A percentile compares a stretch with the other conserved stretches of the same genome.
Evolutionary conservation across 805 yeast genomes (phyloP).

Genomic region (Wickerhamiella allomyrinae): DNA sequence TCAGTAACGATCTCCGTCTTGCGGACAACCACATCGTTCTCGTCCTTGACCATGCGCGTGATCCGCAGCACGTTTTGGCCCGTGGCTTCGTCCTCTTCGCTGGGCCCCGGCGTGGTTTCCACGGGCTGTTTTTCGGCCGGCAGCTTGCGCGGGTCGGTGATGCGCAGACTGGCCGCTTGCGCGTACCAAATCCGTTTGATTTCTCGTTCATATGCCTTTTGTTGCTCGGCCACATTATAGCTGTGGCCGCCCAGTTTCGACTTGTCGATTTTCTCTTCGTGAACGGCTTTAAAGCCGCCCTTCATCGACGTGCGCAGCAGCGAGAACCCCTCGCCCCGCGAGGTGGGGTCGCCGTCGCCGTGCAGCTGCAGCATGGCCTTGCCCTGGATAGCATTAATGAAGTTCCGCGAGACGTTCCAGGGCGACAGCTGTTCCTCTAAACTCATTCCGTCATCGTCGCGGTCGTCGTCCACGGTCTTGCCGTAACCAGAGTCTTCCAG

Average conservation of each 20-base stretch:
- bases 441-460: constrained; percentile 33
- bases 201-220: constrained; percentile 82
- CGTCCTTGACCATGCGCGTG: constrained; percentile 67
- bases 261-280: constrained; percentile 29
- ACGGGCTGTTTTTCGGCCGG: constrained; percentile 11
- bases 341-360: constrained; percentile 92
- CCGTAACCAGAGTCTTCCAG: constrained; percentile 63
- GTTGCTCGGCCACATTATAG: constrained; percentile 73
- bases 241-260: constrained; percentile 47
- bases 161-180: constrained; percentile 49
- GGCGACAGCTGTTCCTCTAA: constrained; percentile 79
- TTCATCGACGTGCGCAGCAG: constrained; percentile 87
- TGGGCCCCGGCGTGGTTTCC: constrained; percentile 15
- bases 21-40: constrained; percentile 75
- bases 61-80: constrained; percentile 37
- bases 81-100: constrained; percentile 26
- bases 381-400: constrained; percentile 86
- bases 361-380: constrained; percentile 91
- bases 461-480: constrained; percentile 29
- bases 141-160: constrained; percentile 27
- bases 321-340: constrained; percentile 78
- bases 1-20: constrained; percentile 65
- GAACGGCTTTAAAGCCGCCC: constrained; percentile 57
- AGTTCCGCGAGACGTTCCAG: constrained; percentile 88
- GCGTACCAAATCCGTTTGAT: constrained; percentile 79